A percentile compares a stretch with the other conserved stretches of the same genome.
phyloP scores from a whole-genome alignment of 495 filamentous ascomycete species.

The Penicillium steckii region DNA sequence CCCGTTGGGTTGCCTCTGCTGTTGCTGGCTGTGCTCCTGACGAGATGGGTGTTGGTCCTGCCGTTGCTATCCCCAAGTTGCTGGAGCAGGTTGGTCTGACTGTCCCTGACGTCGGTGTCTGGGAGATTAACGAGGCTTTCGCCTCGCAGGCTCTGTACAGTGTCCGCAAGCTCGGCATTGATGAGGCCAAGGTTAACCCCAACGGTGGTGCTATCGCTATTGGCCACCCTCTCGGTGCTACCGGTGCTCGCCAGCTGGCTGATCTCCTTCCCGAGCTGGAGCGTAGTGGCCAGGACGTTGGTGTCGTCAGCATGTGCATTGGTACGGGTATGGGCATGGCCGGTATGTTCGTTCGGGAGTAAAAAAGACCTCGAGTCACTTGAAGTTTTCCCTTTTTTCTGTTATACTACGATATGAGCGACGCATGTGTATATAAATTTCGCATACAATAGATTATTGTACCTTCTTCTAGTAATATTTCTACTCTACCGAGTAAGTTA shows the following conservation, averaged over 20 bases:
- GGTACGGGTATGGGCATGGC: constrained; percentile 94
- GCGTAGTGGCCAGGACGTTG: constrained; percentile 62
- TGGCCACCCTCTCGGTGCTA: constrained; percentile 90
- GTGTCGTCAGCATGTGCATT: constrained; percentile 84
- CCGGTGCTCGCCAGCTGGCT: constrained; percentile 77
- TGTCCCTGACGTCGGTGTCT: constrained; percentile 73
- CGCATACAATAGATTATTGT: constrained; percentile 16
- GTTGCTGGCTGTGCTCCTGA: constrained; percentile 78
- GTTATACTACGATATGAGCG: constrained; percentile 30
- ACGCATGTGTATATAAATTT: constrained; percentile 29
- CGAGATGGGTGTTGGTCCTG: constrained; percentile 92
- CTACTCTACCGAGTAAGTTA: constrained; percentile 26
- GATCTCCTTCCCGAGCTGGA: constrained; percentile 70
- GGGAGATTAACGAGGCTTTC: constrained; percentile 98
- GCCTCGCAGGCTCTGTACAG: constrained; percentile 86
- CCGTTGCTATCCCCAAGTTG: constrained; percentile 80
- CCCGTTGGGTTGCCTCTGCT: constrained; percentile 71
- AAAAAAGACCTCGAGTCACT: constrained; percentile 26
- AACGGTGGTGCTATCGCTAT: constrained; percentile 92
- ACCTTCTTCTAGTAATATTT: neutral
- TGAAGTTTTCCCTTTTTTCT: constrained; percentile 4
- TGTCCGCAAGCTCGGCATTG: constrained; percentile 68
- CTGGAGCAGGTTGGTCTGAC: constrained; percentile 61
- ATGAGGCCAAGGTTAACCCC: constrained; percentile 73
- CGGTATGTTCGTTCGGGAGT: constrained; percentile 80